These are phyloP conservation scores for Mycosphaerella sp. DNA, from an alignment of 2,329 filamentous ascomycete genomes.

Conservation along the genomic window DNA sequence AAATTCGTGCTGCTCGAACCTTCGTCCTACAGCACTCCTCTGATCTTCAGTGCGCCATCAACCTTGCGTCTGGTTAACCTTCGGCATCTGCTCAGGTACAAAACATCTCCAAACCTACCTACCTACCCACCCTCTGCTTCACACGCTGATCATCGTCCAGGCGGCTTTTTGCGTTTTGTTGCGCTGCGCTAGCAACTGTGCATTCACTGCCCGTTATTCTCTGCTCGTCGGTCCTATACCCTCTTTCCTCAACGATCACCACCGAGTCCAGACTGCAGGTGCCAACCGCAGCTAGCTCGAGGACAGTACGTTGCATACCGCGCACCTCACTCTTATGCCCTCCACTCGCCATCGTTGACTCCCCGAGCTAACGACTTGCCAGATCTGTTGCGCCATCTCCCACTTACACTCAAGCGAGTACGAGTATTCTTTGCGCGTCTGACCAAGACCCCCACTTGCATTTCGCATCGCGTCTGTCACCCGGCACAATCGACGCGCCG, in stretches of 20 bases:
- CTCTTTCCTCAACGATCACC: constrained; percentile 1
- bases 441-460: background rate
- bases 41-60: constrained; percentile 23
- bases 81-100: constrained; percentile 22
- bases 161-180: constrained; percentile 5
- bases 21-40: background rate
- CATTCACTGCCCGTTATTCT: background rate
- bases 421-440: constrained; percentile 6
- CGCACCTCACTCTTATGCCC: background rate
- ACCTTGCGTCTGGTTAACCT: constrained; percentile 24
- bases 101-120: constrained; percentile 18
- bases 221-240: background rate
- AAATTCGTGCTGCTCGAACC: constrained; percentile 7
- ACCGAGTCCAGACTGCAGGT: background rate
- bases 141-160: background rate
- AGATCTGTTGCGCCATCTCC: constrained; percentile 1
- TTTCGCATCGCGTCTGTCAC: background rate
- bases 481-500: background rate
- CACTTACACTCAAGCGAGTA: background rate
- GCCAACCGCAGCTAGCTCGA: background rate
- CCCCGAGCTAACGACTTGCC: constrained; percentile 7
- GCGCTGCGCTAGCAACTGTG: constrained; percentile 14
- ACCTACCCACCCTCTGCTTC: background rate
- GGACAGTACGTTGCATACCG: background rate
- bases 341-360: background rate